phyloP scores from a whole-genome alignment of 306 rosid genomes.

The Alnus glutinosa region DNA sequence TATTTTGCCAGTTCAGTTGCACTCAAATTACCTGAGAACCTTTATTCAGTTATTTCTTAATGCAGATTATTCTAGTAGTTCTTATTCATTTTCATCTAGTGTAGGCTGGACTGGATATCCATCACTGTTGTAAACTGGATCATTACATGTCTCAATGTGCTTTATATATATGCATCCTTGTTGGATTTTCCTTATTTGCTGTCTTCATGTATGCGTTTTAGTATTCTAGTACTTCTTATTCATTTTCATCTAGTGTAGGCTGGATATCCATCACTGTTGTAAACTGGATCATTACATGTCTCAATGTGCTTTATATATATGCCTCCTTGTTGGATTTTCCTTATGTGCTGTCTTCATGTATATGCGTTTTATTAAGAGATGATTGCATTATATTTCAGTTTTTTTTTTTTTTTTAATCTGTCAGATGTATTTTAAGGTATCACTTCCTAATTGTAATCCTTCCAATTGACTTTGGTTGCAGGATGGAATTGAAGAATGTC shows the following conservation, averaged over 20 bases:
- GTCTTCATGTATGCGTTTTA: background rate
- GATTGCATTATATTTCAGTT: background rate
- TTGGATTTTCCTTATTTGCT: constrained; percentile 2
- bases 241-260: constrained; percentile 14
- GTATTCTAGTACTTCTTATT: background rate
- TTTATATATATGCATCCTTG: constrained; percentile 6
- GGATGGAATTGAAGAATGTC: constrained; percentile 97
- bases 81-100: constrained; percentile 10
- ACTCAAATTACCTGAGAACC: background rate
- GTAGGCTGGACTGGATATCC: constrained; percentile 19
- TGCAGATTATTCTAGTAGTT: background rate
- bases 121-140: background rate
- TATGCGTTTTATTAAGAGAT: background rate
- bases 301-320: constrained; percentile 1
- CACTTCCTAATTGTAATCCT: background rate
- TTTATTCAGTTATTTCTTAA: background rate
- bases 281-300: constrained; percentile 7
- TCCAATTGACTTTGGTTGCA: constrained; percentile 30
- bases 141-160: constrained; percentile 4
- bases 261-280: constrained; percentile 13
- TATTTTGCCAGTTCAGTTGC: constrained; percentile 15
- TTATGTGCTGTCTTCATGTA: background rate
- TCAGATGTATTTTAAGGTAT: background rate
- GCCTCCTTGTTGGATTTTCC: constrained; percentile 7
- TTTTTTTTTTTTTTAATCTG: background rate